Conservation (phyloP, 2,329 filamentous ascomycete species). For the Coniochaeta prunicola region DNA sequence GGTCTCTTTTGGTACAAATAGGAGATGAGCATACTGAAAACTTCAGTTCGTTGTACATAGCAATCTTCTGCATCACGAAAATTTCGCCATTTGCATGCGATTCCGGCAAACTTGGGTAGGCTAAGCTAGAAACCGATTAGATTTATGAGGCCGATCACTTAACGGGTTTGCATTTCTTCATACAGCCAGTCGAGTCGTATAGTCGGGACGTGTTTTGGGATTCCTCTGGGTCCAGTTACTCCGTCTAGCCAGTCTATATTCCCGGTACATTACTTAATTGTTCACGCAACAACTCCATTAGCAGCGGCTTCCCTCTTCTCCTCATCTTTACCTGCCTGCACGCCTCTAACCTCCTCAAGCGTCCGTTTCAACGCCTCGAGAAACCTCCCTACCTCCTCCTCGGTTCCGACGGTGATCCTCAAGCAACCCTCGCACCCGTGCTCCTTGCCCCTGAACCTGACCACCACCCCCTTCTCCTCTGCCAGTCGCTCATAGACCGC, state of each 20-base stretch:
- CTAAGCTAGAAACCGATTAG: background rate
- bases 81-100: background rate
- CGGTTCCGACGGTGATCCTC: slow-evolving; percentile 86
- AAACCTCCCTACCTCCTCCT: slow-evolving; percentile 75
- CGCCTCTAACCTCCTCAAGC: slow-evolving; percentile 35
- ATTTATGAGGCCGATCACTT: background rate
- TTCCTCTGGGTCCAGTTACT: too few species aligned
- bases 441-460: slow-evolving; percentile 90
- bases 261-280: background rate
- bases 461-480: slow-evolving; percentile 81
- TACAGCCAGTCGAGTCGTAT: background rate
- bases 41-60: slow-evolving; percentile 8
- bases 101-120: slow-evolving; percentile 6
- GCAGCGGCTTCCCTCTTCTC: slow-evolving; percentile 27
- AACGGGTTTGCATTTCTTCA: background rate
- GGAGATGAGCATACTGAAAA: background rate
- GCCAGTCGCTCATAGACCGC: slow-evolving; percentile 80
- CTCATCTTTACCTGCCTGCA: slow-evolving; percentile 18
- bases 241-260: background rate
- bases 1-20: background rate
- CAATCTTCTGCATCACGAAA: background rate
- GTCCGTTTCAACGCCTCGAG: slow-evolving; percentile 56
- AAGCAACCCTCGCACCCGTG: slow-evolving; percentile 82
- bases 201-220: background rate
- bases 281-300: slow-evolving; percentile 27